These are phyloP conservation scores for Pseudonitzschia delicatissima DNA, from an alignment of 108 stramenopile genomes.

Conservation along the genomic window DNA sequence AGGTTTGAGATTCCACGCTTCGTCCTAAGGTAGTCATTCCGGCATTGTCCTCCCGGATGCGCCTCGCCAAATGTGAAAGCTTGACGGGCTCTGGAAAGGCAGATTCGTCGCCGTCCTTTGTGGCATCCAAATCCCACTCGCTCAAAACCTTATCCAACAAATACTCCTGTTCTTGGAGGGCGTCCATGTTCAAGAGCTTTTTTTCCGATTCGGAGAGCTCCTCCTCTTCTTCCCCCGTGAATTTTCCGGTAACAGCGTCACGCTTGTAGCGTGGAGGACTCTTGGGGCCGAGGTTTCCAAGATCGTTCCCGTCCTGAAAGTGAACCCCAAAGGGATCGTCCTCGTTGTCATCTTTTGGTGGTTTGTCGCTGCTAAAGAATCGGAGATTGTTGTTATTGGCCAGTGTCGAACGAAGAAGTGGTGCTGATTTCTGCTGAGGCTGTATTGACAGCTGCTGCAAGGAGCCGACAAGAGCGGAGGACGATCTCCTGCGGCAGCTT, in stretches of 20 bases:
- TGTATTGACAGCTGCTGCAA: background rate
- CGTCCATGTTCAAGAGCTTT: constrained; percentile 56
- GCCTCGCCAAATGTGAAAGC: constrained; percentile 43
- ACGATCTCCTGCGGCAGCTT: background rate
- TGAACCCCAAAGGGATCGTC: constrained; percentile 62
- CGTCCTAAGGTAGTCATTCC: constrained; percentile 72
- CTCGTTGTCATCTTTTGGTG: constrained; percentile 5
- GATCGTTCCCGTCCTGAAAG: constrained; percentile 45
- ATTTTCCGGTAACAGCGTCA: constrained; percentile 74
- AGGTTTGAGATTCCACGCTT: constrained; percentile 43
- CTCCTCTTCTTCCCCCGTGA: constrained; percentile 59
- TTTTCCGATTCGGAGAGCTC: constrained; percentile 52
- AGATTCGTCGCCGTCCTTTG: constrained; percentile 5
- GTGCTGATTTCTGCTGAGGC: background rate
- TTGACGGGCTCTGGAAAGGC: constrained; percentile 14
- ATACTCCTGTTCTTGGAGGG: constrained; percentile 37
- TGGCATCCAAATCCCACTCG: constrained; percentile 36
- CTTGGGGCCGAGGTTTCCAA: constrained; percentile 42
- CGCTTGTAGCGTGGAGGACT: constrained; percentile 71
- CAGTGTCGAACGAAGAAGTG: background rate
- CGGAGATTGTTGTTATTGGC: background rate
- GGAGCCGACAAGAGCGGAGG: background rate
- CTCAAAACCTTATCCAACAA: constrained; percentile 33
- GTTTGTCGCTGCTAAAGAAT: background rate
- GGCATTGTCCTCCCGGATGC: constrained; percentile 62